A percentile compares a stretch with the other conserved stretches of the same genome.
Evolutionary conservation across 306 rosid genomes (phyloP).

Genomic region (Gastrolobium bilobum): DNA sequence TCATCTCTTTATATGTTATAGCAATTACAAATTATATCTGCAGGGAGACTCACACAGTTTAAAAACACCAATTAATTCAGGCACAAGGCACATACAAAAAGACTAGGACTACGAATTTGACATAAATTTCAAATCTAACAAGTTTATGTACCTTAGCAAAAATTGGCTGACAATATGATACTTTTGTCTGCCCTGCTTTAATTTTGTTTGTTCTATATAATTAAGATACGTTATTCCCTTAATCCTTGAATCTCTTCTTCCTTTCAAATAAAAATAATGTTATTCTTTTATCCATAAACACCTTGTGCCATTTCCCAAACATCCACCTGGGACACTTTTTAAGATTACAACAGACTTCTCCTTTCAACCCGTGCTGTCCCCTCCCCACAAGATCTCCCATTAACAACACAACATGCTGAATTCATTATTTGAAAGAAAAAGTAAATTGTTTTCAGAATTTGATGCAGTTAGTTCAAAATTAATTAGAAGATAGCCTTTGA

Average conservation of each 20-base stretch:
- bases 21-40: not conserved
- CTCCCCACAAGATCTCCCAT: not conserved
- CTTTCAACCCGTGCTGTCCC: not conserved
- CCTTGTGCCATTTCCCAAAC: not conserved
- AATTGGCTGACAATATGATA: not conserved
- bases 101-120: not conserved
- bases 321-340: slow-evolving; percentile 1
- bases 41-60: not conserved
- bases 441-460: not conserved
- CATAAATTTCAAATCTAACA: not conserved
- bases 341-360: not conserved
- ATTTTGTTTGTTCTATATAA: not conserved
- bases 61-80: not conserved
- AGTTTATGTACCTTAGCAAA: not conserved
- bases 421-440: not conserved
- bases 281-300: slow-evolving; percentile 15
- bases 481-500: not conserved
- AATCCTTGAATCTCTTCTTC: not conserved
- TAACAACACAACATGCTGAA: not conserved
- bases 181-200: not conserved
- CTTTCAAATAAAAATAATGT: not conserved
- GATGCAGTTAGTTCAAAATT: not conserved
- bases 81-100: not conserved
- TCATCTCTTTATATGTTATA: not conserved
- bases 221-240: not conserved